phyloP scores from a whole-genome alignment of 805 yeast species.

The Myxozyma vanderwaltii region DNA sequence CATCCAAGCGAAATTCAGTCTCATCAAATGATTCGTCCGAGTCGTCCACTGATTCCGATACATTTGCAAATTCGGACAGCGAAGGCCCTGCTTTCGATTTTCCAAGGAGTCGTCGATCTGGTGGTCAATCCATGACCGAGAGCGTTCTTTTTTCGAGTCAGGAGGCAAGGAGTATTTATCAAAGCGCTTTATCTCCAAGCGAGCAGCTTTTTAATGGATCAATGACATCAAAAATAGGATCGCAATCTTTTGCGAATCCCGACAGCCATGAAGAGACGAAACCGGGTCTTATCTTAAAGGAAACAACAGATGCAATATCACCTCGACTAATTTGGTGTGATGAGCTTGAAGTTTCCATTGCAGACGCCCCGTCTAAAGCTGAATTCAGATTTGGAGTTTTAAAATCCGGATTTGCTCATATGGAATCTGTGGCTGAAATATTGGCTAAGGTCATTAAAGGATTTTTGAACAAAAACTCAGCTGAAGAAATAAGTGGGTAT shows the following conservation, averaged over 20 bases:
- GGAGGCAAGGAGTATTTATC: constrained; percentile 70
- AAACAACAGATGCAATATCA: not conserved
- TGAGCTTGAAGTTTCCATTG: constrained; percentile 12
- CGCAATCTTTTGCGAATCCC: not conserved
- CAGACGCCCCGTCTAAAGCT: not conserved
- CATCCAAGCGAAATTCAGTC: not conserved
- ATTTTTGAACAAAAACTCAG: constrained; percentile 2
- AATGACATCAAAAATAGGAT: not conserved
- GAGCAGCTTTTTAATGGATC: constrained; percentile 1
- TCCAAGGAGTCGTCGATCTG: not conserved
- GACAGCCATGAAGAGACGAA: not conserved
- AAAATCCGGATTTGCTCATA: constrained; percentile 23
- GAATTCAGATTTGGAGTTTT: constrained; percentile 19
- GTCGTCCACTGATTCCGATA: constrained; percentile 30
- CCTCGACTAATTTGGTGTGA: constrained; percentile 26
- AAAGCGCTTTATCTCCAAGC: constrained; percentile 72
- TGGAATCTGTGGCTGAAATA: constrained; percentile 21
- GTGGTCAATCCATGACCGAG: constrained; percentile 33
- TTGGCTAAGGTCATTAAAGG: constrained; percentile 16
- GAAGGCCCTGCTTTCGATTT: constrained; percentile 30
- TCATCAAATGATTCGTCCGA: constrained; percentile 15
- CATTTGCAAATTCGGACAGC: constrained; percentile 43
- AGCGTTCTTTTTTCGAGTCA: constrained; percentile 69
- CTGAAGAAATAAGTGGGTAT: not conserved
- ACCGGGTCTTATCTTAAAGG: not conserved